Evolutionary conservation across 306 rosid genomes (phyloP).

Genomic region (Boehmeria nivea): DNA sequence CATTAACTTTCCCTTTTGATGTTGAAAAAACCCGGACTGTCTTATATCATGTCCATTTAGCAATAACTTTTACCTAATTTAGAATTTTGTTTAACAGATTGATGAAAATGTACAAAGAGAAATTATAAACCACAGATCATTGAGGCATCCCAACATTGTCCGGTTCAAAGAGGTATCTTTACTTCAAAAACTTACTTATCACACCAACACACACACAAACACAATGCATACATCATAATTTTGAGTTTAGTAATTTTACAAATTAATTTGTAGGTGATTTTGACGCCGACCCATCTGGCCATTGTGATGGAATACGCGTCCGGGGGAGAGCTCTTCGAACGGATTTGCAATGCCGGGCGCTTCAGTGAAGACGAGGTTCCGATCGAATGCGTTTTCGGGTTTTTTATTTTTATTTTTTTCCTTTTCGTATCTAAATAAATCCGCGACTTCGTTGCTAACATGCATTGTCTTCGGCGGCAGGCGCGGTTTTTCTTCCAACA

Average conservation of each 20-base stretch:
- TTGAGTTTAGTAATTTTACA: conserved; percentile 3
- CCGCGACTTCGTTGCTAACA: conserved; percentile 19
- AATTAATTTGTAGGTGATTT: conserved; percentile 49
- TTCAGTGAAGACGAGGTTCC: conserved; percentile 94
- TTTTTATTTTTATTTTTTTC: too few species aligned
- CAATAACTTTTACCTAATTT: conserved; percentile 16
- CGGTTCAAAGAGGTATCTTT: conserved; percentile 82
- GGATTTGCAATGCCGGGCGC: conserved; percentile 98
- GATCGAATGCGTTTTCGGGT: neutral
- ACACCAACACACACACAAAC: too few species aligned
- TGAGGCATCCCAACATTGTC: conserved; percentile 95
- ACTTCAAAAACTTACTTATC: neutral
- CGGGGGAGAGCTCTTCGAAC: conserved; percentile 92
- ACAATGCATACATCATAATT: too few species aligned
- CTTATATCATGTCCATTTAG: too few species aligned
- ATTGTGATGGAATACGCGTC: conserved; percentile 96
- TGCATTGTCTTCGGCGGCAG: conserved; percentile 33
- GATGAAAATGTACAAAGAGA: conserved; percentile 97
- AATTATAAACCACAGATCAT: conserved; percentile 88
- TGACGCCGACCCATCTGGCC: conserved; percentile 86
- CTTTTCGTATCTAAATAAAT: conserved; percentile 1
- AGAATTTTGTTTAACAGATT: conserved; percentile 50
- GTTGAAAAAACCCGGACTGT: too few species aligned
- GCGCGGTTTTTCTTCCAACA: conserved; percentile 97
- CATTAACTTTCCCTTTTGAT: too few species aligned